phyloP scores from a whole-genome alignment of 2,329 filamentous ascomycete genomes.

The Talaromyces verruculosus region DNA sequence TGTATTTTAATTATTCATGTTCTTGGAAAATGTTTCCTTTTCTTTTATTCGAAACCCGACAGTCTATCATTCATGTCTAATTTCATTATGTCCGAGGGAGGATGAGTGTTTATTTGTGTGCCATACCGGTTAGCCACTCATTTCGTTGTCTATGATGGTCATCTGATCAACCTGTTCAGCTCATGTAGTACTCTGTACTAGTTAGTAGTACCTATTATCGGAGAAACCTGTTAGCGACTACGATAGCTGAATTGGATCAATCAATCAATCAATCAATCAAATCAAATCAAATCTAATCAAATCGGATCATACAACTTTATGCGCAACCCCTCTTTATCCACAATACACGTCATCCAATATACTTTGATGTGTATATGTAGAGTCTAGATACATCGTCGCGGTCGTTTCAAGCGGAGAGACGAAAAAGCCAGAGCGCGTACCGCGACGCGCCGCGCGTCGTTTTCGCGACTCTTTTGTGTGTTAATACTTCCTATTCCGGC shows the following conservation, averaged over 20 bases:
- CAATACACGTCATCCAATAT: conserved; percentile 12
- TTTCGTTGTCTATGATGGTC: neutral
- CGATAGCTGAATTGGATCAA: neutral
- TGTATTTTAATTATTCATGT: neutral
- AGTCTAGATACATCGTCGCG: neutral
- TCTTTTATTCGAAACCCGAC: neutral
- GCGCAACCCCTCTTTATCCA: conserved; percentile 14
- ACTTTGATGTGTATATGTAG: neutral
- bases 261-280: too few relatives aligned
- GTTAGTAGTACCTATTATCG: neutral
- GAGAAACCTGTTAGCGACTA: neutral
- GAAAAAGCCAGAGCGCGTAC: conserved; percentile 2
- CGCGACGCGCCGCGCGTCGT: conserved; percentile 17
- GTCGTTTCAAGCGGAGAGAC: neutral
- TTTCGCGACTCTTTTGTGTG: conserved; percentile 6
- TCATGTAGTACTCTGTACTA: neutral
- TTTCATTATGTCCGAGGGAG: neutral
- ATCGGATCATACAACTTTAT: neutral
- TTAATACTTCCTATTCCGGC: conserved; percentile 4
- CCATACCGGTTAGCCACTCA: neutral
- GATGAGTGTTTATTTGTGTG: neutral
- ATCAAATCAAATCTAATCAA: neutral
- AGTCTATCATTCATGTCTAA: conserved; percentile 6
- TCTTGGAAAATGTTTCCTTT: neutral
- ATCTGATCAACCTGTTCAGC: neutral